These are phyloP conservation scores for Metschnikowia peoriensis DNA, from an alignment of 805 yeast genomes.

Conservation along the genomic window DNA sequence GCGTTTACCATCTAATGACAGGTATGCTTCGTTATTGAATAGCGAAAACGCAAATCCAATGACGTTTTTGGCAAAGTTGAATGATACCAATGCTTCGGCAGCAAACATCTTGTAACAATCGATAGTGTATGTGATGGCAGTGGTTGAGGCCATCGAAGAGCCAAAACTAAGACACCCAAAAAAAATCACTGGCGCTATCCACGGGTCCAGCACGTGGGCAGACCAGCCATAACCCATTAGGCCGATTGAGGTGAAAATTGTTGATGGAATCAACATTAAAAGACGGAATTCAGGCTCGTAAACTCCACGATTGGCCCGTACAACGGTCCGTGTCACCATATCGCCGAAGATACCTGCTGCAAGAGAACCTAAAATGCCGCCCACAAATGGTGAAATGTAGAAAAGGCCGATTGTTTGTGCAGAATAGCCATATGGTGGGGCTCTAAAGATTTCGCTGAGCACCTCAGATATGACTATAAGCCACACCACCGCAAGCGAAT, in stretches of 20 bases:
- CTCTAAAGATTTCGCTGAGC: conserved; percentile 47
- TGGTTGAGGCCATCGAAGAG: conserved; percentile 58
- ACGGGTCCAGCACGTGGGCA: conserved; percentile 40
- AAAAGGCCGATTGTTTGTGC: conserved; percentile 50
- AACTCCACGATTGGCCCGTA: conserved; percentile 47
- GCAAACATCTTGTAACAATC: conserved; percentile 59
- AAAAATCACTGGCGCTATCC: conserved; percentile 60
- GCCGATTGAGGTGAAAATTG: conserved; percentile 47
- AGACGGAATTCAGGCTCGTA: conserved; percentile 65
- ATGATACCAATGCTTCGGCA: conserved; percentile 55
- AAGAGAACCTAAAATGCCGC: conserved; percentile 56
- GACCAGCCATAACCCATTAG: conserved; percentile 68
- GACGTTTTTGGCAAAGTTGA: conserved; percentile 53
- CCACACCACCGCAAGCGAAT: conserved; percentile 62
- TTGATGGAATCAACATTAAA: conserved; percentile 49
- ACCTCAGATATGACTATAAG: conserved; percentile 59
- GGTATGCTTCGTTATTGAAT: conserved; percentile 50
- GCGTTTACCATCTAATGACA: conserved; percentile 40
- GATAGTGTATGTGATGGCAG: conserved; percentile 58
- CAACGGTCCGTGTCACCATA: conserved; percentile 42
- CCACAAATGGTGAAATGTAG: conserved; percentile 55
- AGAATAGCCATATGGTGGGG: conserved; percentile 45
- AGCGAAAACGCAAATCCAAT: conserved; percentile 56
- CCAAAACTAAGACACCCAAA: conserved; percentile 59
- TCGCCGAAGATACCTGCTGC: conserved; percentile 53